Conservation (phyloP, 2,329 filamentous ascomycete species). For the Neofusicoccum ribis region DNA sequence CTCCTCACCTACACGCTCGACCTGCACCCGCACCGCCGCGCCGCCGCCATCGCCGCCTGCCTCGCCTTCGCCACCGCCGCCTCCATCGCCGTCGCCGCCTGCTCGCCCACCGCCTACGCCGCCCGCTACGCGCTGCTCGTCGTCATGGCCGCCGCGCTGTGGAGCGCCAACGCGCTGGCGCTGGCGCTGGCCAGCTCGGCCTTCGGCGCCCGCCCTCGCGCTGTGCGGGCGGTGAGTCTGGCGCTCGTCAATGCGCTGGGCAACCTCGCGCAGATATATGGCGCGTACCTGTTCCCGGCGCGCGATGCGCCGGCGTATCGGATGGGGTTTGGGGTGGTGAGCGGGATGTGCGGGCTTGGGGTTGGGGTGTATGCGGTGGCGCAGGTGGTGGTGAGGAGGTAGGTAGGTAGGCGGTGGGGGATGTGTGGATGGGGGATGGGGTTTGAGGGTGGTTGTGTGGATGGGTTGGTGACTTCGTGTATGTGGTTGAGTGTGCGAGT, state of each 20-base stretch:
- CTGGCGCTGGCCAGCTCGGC: conserved; percentile 55
- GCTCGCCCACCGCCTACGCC: conserved; percentile 51
- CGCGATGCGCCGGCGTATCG: conserved; percentile 49
- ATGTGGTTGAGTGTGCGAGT: no score
- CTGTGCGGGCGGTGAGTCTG: conserved; percentile 54
- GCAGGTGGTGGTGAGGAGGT: conserved; percentile 31
- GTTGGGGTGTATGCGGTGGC: conserved; percentile 31
- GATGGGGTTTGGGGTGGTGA: conserved; percentile 36
- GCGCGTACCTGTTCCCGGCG: conserved; percentile 53
- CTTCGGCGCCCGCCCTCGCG: conserved; percentile 51
- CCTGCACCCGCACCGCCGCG: conserved; percentile 47
- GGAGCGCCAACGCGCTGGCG: conserved; percentile 54
- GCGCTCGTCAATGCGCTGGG: conserved; percentile 57
- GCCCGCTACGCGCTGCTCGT: conserved; percentile 58
- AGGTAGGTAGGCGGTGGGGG: conserved; percentile 19
- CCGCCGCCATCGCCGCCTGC: conserved; percentile 52
- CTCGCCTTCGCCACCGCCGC: conserved; percentile 39
- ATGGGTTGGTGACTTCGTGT: no score
- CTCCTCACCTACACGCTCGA: conserved; percentile 52
- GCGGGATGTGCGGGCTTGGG: conserved; percentile 35
- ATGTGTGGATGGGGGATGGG: conserved; percentile 11
- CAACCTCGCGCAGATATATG: conserved; percentile 58
- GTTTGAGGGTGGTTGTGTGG: neutral
- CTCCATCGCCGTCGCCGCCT: conserved; percentile 39
- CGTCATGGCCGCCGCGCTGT: conserved; percentile 57